Conservation (phyloP, 257 asterid species). For the Catharanthus roseus region DNA sequence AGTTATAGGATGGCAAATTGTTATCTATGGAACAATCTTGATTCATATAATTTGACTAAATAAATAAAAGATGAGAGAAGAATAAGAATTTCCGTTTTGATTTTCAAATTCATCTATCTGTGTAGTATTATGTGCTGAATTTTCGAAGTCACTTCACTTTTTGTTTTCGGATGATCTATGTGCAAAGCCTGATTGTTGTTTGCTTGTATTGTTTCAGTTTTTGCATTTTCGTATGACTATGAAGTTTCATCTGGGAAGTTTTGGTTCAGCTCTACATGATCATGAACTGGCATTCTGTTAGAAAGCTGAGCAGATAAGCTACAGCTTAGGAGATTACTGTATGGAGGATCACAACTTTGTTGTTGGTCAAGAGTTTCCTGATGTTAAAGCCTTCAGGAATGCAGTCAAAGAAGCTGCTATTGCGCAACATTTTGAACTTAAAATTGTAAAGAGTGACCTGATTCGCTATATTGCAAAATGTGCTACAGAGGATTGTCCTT, state of each 20-base stretch:
- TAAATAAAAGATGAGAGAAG: not conserved
- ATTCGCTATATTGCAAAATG: conserved; percentile 71
- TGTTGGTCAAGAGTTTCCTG: conserved; percentile 70
- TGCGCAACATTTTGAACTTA: conserved; percentile 77
- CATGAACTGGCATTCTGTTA: not conserved
- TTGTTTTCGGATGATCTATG: not conserved
- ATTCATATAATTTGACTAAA: not conserved
- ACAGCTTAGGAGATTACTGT: conserved; percentile 10
- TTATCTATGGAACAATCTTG: not conserved
- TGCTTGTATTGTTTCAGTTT: not conserved
- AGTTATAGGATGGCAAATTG: not conserved
- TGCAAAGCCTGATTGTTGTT: not conserved
- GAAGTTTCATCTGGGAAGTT: not conserved
- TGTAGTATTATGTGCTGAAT: too few species aligned
- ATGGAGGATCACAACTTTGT: conserved; percentile 52
- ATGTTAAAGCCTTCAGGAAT: conserved; percentile 63
- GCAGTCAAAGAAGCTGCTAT: conserved; percentile 78
- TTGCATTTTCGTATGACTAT: not conserved
- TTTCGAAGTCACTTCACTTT: not conserved
- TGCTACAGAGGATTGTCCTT: conserved; percentile 70
- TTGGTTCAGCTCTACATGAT: not conserved
- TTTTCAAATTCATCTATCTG: not conserved
- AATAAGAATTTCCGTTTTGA: not conserved
- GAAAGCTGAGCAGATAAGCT: not conserved
- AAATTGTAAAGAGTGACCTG: conserved; percentile 63